These are phyloP conservation scores for Erodium texanum DNA, from an alignment of 441 rosid species.

Conservation along the genomic window DNA sequence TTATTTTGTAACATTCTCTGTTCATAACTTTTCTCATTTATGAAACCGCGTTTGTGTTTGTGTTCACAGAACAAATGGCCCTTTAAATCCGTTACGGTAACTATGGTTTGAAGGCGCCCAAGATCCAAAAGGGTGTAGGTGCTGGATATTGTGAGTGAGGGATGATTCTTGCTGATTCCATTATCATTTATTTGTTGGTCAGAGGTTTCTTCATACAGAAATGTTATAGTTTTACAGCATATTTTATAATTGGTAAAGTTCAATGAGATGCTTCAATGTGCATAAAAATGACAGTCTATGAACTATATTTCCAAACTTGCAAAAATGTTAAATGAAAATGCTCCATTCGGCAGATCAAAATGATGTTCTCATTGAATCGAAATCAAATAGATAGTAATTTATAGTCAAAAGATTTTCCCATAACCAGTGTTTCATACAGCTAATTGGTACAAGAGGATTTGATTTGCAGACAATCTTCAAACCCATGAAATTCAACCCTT, in stretches of 20 bases:
- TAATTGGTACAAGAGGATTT: conserved; percentile 15
- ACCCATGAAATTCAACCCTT: conserved; percentile 2
- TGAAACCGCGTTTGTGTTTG: neutral
- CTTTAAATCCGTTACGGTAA: conserved; percentile 56
- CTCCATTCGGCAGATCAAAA: conserved; percentile 27
- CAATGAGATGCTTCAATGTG: conserved; percentile 23
- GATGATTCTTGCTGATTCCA: conserved; percentile 16
- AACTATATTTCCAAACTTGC: neutral
- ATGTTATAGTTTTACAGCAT: conserved; percentile 16
- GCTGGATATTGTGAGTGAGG: conserved; percentile 52
- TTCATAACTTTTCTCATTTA: neutral
- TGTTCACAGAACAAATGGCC: conserved; percentile 55
- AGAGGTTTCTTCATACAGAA: conserved; percentile 10
- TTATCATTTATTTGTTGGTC: conserved; percentile 1
- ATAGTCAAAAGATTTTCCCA: conserved; percentile 17
- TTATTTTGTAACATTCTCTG: neutral
- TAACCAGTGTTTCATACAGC: neutral
- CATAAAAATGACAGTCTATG: neutral
- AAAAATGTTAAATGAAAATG: neutral
- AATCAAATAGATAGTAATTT: neutral
- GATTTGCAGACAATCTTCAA: conserved; percentile 8
- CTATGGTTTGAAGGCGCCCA: conserved; percentile 76
- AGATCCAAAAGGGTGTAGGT: conserved; percentile 58
- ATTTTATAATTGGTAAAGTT: conserved; percentile 15
- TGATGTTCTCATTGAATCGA: neutral